Evolutionary conservation across 768 basidiomycete genomes (phyloP), one percentile per base, ranked within the genome.

Genomic region (Amanita jacksonii): DNA sequence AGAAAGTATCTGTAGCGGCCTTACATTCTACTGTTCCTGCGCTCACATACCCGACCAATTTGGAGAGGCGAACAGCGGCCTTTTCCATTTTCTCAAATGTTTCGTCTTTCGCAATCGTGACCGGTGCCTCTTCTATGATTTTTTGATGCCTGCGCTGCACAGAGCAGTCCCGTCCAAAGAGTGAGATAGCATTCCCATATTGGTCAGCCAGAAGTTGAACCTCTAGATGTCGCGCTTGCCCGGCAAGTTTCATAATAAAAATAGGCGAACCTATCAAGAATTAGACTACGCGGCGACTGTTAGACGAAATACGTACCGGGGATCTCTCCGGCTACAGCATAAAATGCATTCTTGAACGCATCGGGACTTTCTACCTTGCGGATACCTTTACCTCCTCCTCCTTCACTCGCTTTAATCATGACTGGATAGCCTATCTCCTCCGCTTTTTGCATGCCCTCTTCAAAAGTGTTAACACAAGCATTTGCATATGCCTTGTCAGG

Each of bases 371-470:
- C 89, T 22, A 99, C 96, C 68, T 87, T 98, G 43, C 96, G 74
- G 48, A 99, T 99, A 65, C 96, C 96, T 64, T 99, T 99, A 47
- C 96, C 96, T 63, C 96, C 96, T 53, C 96, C 96, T 52, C 96
- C 96, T 63, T 99, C 96, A 51, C 87, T 91, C 4, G 96, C 96
- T 70, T 99, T 99, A 70, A 99, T 98, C 96, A 99, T 99, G 50
- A 99, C 80, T 0, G 96, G 96, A 74, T 77, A 98, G 8, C 94
- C 93, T 40, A 99, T 96, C 58, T 79, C 66, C 59, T 90, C 82
- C 0, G 94, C 88, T 56, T 73, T 79, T 49, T 68, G 63, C 46
- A 98, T 59, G 16, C 96, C 96, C 51, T 96, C 82, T 60, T 91
- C 90, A 34, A 92, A 89, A 32, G 66, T 76, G 37, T 76, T 82